These are phyloP conservation scores for Cladorrhinum sp. DNA, from an alignment of 2,329 filamentous ascomycete species.

Conservation along the genomic window DNA sequence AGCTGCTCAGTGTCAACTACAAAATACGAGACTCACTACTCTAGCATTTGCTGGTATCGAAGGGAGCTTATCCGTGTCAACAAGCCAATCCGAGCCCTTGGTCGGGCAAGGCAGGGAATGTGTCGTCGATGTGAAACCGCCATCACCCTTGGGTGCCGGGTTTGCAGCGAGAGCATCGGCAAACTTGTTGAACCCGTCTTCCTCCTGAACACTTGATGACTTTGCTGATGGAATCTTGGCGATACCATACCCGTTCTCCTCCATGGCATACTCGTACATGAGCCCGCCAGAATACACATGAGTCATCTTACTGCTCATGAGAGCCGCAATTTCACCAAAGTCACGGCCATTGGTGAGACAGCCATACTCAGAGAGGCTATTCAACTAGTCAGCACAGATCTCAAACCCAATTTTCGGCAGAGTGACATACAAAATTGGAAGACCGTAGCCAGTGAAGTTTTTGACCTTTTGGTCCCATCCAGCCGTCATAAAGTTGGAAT, in stretches of 20 bases:
- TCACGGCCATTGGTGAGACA: constrained; percentile 78
- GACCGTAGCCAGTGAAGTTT: constrained; percentile 80
- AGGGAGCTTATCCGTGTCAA: constrained; percentile 49
- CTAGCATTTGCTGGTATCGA: constrained; percentile 49
- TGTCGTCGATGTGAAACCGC: constrained; percentile 48
- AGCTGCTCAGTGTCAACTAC: not conserved
- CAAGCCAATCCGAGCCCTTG: constrained; percentile 48
- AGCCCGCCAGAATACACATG: constrained; percentile 90
- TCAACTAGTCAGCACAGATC: not conserved
- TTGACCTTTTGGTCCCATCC: constrained; percentile 88
- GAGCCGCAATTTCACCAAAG: constrained; percentile 73
- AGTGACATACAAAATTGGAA: constrained; percentile 69
- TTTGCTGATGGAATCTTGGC: constrained; percentile 58
- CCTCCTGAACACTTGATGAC: constrained; percentile 47
- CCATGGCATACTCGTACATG: constrained; percentile 89
- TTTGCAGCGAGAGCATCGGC: constrained; percentile 47
- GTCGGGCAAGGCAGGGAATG: constrained; percentile 49
- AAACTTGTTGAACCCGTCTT: constrained; percentile 60
- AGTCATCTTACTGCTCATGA: constrained; percentile 84
- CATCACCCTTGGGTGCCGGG: constrained; percentile 49
- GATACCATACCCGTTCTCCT: constrained; percentile 76
- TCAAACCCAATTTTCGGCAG: too few relatives aligned
- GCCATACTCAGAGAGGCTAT: constrained; percentile 82
- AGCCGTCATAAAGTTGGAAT: constrained; percentile 64
- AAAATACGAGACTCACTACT: constrained; percentile 29